phyloP scores from a whole-genome alignment of 495 filamentous ascomycete species.

The Trichocladium uniseriatum region DNA sequence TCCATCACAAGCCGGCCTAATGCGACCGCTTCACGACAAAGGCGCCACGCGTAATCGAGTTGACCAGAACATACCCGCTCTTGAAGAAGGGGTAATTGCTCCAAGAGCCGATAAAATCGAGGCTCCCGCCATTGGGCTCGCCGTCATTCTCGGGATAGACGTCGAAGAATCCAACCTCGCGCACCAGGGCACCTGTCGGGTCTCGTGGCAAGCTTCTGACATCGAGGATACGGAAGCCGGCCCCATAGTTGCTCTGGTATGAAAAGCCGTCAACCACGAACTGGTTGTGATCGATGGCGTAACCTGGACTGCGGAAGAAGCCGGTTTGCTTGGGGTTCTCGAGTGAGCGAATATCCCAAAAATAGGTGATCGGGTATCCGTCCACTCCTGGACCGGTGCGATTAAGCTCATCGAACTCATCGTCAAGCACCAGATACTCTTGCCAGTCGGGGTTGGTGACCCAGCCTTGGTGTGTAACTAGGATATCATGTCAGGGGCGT shows the following conservation, averaged over 20 bases:
- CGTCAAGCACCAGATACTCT: no score
- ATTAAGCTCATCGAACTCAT: no score
- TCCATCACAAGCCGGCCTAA: no score
- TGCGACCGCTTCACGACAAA: conserved; percentile 36
- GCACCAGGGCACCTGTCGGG: conserved; percentile 27
- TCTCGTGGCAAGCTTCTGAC: conserved; percentile 34
- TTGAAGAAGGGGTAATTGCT: conserved; percentile 43
- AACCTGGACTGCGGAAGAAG: no score
- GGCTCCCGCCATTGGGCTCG: conserved; percentile 24
- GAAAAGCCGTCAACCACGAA: no score
- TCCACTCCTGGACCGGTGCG: no score
- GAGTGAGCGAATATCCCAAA: no score
- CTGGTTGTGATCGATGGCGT: no score
- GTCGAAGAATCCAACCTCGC: conserved; percentile 46
- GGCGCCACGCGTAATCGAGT: conserved; percentile 46
- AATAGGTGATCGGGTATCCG: no score
- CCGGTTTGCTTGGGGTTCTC: no score
- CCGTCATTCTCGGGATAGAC: conserved; percentile 46
- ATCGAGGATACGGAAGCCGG: conserved; percentile 44
- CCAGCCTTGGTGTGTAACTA: conserved; percentile 47
- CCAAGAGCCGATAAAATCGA: conserved; percentile 47
- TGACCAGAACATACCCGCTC: conserved; percentile 44
- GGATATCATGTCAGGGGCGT: conserved; percentile 25
- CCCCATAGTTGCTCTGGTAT: conserved; percentile 30
- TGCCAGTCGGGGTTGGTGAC: no score